These are phyloP conservation scores for Aspergillus quadricinctus DNA, from an alignment of 2,329 filamentous ascomycete genomes.

Conservation along the genomic window DNA sequence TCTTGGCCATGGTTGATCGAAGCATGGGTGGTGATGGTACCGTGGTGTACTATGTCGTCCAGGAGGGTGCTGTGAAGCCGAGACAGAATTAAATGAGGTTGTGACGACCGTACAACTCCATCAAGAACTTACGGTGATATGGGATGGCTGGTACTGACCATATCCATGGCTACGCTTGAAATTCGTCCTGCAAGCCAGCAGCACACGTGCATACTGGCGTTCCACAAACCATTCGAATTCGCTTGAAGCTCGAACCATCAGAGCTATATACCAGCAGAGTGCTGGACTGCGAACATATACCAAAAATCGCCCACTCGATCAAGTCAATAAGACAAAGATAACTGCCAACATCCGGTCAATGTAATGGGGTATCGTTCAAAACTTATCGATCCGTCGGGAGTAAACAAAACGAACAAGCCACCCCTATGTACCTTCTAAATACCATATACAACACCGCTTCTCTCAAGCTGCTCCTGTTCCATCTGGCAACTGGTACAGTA, in stretches of 20 bases:
- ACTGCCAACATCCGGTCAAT: conserved; percentile 9
- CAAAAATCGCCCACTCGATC: conserved; percentile 1
- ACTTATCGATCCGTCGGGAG: not conserved
- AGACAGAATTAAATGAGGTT: conserved; percentile 51
- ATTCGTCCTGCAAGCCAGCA: not conserved
- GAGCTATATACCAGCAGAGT: conserved; percentile 6
- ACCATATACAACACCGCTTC: conserved; percentile 17
- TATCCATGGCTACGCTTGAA: not conserved
- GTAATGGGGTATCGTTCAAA: conserved; percentile 30
- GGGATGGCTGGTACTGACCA: not conserved
- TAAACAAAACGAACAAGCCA: conserved; percentile 7
- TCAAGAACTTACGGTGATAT: not conserved
- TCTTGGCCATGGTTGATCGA: conserved; percentile 55
- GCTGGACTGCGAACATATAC: not conserved
- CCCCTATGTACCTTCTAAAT: conserved; percentile 5
- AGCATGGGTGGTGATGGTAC: conserved; percentile 54
- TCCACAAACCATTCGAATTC: not conserved
- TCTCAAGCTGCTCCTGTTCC: conserved; percentile 35
- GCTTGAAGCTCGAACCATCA: not conserved
- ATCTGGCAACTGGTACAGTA: conserved; percentile 60
- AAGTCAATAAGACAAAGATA: conserved; percentile 5
- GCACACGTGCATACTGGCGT: not conserved
- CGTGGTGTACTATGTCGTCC: conserved; percentile 61
- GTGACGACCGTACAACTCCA: not conserved
- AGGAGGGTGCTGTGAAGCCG: conserved; percentile 62